Conservation (phyloP, 805 yeast species). For the Candida xyloterini region DNA sequence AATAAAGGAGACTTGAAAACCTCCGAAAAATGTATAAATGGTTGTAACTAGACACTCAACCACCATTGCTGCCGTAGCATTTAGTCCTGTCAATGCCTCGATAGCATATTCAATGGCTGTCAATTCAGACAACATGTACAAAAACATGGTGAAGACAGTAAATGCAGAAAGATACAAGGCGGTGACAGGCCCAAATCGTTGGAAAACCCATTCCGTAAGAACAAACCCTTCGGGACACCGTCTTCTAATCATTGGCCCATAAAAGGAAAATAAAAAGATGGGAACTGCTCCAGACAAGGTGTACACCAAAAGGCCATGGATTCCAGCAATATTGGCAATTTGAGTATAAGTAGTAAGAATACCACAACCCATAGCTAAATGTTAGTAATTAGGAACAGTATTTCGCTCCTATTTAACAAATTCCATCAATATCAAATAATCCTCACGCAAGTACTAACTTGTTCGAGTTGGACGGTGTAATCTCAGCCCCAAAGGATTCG, state of each 20-base stretch:
- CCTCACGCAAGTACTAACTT: constrained; percentile 84
- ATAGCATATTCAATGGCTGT: constrained; percentile 78
- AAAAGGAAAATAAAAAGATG: constrained; percentile 72
- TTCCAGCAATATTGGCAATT: constrained; percentile 80
- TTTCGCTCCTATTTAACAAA: constrained; percentile 14
- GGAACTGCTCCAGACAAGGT: constrained; percentile 80
- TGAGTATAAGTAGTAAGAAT: constrained; percentile 81
- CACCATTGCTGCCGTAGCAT: constrained; percentile 77
- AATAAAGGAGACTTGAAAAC: constrained; percentile 81
- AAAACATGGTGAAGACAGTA: constrained; percentile 78
- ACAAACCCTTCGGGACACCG: constrained; percentile 89
- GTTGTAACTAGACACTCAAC: constrained; percentile 86
- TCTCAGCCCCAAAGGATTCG: constrained; percentile 50
- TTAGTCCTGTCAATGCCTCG: constrained; percentile 70
- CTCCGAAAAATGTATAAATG: constrained; percentile 83
- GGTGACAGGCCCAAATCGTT: constrained; percentile 69
- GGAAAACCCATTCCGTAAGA: constrained; percentile 90
- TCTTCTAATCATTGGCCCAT: constrained; percentile 77
- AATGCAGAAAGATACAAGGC: constrained; percentile 75
- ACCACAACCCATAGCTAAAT: constrained; percentile 82
- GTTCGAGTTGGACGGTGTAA: constrained; percentile 77
- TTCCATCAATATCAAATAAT: constrained; percentile 41
- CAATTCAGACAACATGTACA: constrained; percentile 85
- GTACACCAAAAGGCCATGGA: constrained; percentile 84
- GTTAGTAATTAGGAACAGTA: constrained; percentile 13